phyloP scores from a whole-genome alignment of 495 filamentous ascomycete genomes.

The Aspergillus funiculosus region DNA sequence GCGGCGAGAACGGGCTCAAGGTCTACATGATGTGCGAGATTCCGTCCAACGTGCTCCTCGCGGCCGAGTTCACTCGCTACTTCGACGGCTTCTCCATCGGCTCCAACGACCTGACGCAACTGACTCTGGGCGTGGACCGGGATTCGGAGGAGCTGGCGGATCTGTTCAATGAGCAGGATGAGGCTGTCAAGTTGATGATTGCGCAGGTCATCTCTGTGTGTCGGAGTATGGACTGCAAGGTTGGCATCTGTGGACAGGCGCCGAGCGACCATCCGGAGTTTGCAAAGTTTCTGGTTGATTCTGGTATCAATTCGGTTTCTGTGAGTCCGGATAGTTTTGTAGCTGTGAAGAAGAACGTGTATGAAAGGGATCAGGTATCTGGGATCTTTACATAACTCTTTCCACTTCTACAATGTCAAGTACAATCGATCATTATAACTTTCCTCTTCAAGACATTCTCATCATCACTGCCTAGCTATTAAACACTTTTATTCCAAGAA shows the following conservation, averaged over 20 bases:
- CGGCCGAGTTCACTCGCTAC: slow-evolving; percentile 22
- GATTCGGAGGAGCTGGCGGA: slow-evolving; percentile 29
- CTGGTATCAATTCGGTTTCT: slow-evolving; percentile 18
- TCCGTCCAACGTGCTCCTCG: slow-evolving; percentile 34
- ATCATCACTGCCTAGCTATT: too few species aligned
- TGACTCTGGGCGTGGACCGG: slow-evolving; percentile 33
- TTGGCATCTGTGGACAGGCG: slow-evolving; percentile 34
- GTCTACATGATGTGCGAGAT: slow-evolving; percentile 40
- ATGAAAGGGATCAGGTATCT: not conserved
- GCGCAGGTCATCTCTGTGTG: slow-evolving; percentile 22
- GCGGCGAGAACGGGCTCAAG: slow-evolving; percentile 29
- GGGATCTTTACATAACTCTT: too few species aligned
- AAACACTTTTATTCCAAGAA: too few species aligned
- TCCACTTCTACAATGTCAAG: too few species aligned
- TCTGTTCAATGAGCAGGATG: slow-evolving; percentile 33
- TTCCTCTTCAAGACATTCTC: too few species aligned
- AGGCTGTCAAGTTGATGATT: slow-evolving; percentile 37
- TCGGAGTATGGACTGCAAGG: slow-evolving; percentile 22
- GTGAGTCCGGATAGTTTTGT: slow-evolving; percentile 21
- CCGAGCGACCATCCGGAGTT: slow-evolving; percentile 35
- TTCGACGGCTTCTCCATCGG: slow-evolving; percentile 40
- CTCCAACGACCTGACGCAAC: slow-evolving; percentile 36
- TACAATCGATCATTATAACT: too few species aligned
- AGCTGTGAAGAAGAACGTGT: slow-evolving; percentile 5
- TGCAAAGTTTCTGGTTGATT: slow-evolving; percentile 26